Evolutionary conservation across 75 land plant species (phyloP).

Genomic region (Azolla pinnata): DNA sequence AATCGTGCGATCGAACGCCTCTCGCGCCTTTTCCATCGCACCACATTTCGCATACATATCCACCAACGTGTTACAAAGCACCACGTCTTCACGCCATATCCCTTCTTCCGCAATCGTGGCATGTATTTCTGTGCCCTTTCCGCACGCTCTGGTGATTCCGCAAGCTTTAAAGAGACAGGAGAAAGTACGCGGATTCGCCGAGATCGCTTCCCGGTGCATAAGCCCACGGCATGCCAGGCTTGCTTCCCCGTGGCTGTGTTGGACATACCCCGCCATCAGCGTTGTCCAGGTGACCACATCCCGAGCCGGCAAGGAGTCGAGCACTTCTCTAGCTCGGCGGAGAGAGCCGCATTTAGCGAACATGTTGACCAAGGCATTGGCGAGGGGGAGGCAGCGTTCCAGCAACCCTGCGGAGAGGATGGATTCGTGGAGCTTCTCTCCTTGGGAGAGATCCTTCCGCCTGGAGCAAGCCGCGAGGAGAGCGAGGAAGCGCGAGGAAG

Average conservation of each 20-base stretch:
- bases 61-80: slow-evolving; percentile 36
- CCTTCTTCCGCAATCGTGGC: slow-evolving; percentile 15
- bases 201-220: neutral
- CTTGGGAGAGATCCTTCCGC: neutral
- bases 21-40: slow-evolving; percentile 14
- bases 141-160: neutral
- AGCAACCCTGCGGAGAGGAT: neutral
- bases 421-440: neutral
- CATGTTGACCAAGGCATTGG: neutral
- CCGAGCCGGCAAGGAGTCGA: neutral
- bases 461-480: neutral
- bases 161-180: slow-evolving; percentile 1
- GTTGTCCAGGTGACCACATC: slow-evolving; percentile 3
- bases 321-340: neutral
- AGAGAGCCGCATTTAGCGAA: neutral
- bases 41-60: slow-evolving; percentile 44
- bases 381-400: neutral
- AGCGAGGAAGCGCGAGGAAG: no score
- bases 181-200: neutral
- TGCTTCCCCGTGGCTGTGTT: neutral
- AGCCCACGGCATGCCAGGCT: neutral
- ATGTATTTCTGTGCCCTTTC: slow-evolving; percentile 24
- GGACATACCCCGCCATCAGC: neutral
- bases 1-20: slow-evolving; percentile 42
- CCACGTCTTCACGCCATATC: slow-evolving; percentile 25